phyloP scores from a whole-genome alignment of 306 rosid genomes.

The Begonia masoniana region DNA sequence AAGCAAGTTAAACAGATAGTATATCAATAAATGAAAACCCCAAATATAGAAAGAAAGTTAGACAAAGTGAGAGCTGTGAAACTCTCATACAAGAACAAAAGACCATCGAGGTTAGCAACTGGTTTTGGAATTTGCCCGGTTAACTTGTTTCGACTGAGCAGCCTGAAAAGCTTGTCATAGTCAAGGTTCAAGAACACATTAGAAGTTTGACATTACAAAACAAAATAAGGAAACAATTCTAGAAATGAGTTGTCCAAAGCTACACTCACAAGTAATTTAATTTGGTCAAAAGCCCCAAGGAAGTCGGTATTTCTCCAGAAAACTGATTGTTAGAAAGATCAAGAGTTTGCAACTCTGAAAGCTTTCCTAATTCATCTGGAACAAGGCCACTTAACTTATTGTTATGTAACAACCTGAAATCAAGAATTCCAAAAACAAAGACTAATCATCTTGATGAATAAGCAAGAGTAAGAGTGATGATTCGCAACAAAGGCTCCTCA shows the following conservation, averaged over 20 bases:
- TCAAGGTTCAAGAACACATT: constrained; percentile 6
- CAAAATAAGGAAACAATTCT: constrained; percentile 18
- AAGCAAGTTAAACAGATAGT: constrained; percentile 5
- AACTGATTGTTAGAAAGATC: constrained; percentile 82
- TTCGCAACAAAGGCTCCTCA: constrained; percentile 21
- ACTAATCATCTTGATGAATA: background rate
- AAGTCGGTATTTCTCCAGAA: constrained; percentile 60
- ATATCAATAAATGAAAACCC: background rate
- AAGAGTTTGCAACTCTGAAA: constrained; percentile 65
- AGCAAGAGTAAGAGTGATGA: background rate
- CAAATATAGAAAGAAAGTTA: constrained; percentile 1
- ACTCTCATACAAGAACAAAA: constrained; percentile 61
- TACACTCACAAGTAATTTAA: constrained; percentile 93
- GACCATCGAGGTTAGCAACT: constrained; percentile 70
- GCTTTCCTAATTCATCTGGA: constrained; percentile 67
- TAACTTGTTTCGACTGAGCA: constrained; percentile 70
- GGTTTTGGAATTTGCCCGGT: constrained; percentile 71
- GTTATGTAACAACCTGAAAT: constrained; percentile 71
- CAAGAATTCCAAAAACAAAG: background rate
- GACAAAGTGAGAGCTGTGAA: constrained; percentile 9
- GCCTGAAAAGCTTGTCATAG: constrained; percentile 73
- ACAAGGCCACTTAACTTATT: constrained; percentile 70
- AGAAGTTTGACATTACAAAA: constrained; percentile 14
- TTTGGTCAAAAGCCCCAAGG: constrained; percentile 59
- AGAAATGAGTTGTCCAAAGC: constrained; percentile 9